Evolutionary conservation across 805 yeast species (phyloP).

Genomic region (Hanseniaspora meyeri): DNA sequence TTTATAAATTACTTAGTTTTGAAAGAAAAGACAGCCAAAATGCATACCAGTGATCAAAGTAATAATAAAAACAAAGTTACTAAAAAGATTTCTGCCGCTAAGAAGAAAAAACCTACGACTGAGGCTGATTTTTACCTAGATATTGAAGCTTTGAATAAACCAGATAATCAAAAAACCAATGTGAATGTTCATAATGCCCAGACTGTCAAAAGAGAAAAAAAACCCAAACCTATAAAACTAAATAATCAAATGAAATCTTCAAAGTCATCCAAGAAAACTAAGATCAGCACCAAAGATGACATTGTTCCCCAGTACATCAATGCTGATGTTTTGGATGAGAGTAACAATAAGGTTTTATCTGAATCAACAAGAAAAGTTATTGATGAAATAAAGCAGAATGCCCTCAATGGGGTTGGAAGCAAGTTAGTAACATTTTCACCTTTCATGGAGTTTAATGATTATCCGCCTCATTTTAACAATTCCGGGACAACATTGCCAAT

Average conservation of each 20-base stretch:
- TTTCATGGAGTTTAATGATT: background rate
- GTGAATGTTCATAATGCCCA: background rate
- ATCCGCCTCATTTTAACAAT: background rate
- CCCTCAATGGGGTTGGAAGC: background rate
- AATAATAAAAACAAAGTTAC: background rate
- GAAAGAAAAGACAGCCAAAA: background rate
- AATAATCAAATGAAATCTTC: background rate
- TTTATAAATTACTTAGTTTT: background rate
- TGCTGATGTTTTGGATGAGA: background rate
- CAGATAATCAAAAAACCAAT: background rate
- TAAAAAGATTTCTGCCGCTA: background rate
- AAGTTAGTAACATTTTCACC: constrained; percentile 10
- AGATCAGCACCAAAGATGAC: background rate
- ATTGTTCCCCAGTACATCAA: constrained; percentile 5
- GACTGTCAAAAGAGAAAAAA: background rate
- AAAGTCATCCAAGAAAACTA: background rate
- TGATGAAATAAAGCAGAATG: constrained; percentile 12
- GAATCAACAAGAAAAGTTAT: constrained; percentile 8
- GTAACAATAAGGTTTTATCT: background rate
- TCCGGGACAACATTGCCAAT: background rate
- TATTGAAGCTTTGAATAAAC: background rate
- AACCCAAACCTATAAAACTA: constrained; percentile 6
- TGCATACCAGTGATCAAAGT: background rate
- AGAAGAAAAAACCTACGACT: background rate
- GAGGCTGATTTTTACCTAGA: background rate